A percentile compares a stretch with the other conserved stretches of the same genome.
Conservation (phyloP, 2,329 filamentous ascomycete species). For the Xenosphaeropsis pyriputrescens region DNA sequence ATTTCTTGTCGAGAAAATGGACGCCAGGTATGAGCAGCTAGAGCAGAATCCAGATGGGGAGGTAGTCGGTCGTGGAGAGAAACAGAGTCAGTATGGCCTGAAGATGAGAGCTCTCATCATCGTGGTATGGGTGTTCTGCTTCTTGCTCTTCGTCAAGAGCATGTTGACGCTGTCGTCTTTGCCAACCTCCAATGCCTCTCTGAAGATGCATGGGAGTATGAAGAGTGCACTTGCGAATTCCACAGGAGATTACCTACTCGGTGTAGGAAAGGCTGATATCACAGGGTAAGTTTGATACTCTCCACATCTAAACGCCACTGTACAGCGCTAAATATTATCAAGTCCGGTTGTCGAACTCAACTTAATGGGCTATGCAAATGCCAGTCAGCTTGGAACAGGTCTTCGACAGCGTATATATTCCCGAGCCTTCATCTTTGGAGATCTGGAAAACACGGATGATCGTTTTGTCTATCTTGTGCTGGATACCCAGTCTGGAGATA, state of each 20-base stretch:
- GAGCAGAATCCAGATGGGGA: no score
- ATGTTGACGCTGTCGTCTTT: not conserved
- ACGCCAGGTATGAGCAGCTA: no score
- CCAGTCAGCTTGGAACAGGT: slow-evolving; percentile 69
- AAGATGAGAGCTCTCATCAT: no score
- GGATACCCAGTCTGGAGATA: slow-evolving; percentile 79
- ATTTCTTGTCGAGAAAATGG: no score
- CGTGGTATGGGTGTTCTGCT: no score
- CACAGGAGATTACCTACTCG: slow-evolving; percentile 37
- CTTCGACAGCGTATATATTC: slow-evolving; percentile 80
- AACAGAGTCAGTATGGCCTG: no score
- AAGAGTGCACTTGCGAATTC: no score
- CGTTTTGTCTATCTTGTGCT: slow-evolving; percentile 79
- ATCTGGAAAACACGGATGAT: slow-evolving; percentile 47
- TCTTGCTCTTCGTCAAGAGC: not conserved
- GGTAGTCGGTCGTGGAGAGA: no score
- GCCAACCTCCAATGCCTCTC: not conserved
- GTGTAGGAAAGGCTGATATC: slow-evolving; percentile 59
- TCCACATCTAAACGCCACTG: not conserved
- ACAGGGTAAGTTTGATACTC: slow-evolving; percentile 35
- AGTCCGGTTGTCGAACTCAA: slow-evolving; percentile 81
- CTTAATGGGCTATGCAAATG: slow-evolving; percentile 82
- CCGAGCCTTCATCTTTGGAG: slow-evolving; percentile 75
- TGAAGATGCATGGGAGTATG: no score
- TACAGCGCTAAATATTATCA: slow-evolving; percentile 3